A percentile compares a stretch with the other conserved stretches of the same genome.
These are phyloP conservation scores for Paxillus ammoniavirescens DNA, from an alignment of 768 basidiomycete species.

Conservation along the genomic window DNA sequence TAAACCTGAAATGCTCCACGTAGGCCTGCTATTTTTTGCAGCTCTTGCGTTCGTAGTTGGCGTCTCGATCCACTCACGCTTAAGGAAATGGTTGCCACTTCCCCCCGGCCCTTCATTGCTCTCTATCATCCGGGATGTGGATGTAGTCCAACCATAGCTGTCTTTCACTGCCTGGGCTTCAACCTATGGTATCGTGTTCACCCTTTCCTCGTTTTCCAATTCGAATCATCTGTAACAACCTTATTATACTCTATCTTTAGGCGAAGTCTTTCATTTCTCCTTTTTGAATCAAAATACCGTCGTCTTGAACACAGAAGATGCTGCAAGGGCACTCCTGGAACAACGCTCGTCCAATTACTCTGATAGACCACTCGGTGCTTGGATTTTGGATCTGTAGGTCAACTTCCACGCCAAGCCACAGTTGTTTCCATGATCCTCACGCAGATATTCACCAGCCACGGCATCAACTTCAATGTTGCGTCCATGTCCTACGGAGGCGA, in stretches of 20 bases:
- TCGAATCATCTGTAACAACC: neutral
- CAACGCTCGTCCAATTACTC: conserved; percentile 29
- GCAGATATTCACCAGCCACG: no score
- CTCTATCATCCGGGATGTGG: neutral
- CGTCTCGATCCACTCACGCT: neutral
- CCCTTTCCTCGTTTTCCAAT: neutral
- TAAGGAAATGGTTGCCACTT: neutral
- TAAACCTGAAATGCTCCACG: neutral
- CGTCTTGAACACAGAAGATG: conserved; percentile 22
- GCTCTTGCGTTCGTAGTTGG: neutral
- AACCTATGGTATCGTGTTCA: neutral
- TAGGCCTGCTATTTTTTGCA: neutral
- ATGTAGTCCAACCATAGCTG: neutral
- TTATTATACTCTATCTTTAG: neutral
- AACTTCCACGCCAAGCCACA: neutral
- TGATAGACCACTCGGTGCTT: conserved; percentile 21
- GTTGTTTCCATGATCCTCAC: conserved; percentile 33
- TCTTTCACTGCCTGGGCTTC: neutral
- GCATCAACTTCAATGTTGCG: conserved; percentile 32
- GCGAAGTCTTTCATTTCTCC: neutral
- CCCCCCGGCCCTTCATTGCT: neutral
- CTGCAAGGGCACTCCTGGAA: conserved; percentile 27
- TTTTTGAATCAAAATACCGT: conserved; percentile 13
- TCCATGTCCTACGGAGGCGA: conserved; percentile 34
- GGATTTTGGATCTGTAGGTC: conserved; percentile 21